Evolutionary conservation across 1,284 basidiomycete genomes (phyloP), one percentile per base, ranked within the genome.

Genomic region (Athelia psychrophila): DNA sequence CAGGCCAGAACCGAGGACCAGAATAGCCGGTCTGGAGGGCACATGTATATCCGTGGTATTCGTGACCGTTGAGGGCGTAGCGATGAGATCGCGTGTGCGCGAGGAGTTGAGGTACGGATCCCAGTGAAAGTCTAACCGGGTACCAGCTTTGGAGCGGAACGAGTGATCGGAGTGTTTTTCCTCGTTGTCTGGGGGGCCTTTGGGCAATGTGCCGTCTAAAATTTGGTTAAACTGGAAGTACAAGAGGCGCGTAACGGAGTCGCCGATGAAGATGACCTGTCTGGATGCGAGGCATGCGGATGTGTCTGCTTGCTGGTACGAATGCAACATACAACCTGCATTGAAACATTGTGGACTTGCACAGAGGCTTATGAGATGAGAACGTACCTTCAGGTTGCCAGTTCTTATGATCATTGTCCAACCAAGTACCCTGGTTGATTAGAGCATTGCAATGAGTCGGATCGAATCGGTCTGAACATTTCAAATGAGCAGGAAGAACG

Each of bases 371-470:
- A 46, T 30, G 27, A 40, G 46, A 30, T 58, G 35, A 51, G 20
- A 20, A 69, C 80, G 58, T 60, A 87, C 91, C 91, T 58, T 92
- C 81, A 4, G 92, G 92, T 65, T 95, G 92, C 92, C 92, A 95
- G 62, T 85, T 86, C 56, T 68, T 76, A 64, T 79, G 78, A 44
- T 64, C 68, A 32, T 71, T 67, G 66, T 93, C 91, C 51, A 93
- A 67, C 92, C 92, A 95, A 60, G 79, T 79, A n/a, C 93, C 92
- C 36, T 73, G 74, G 42, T 77, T 84, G 48, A 93, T 66, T 25
- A 94, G 67, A 1, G 88, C 78, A 54, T 79, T 73, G 64, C 92
- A 95, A 62, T 83, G 87, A 50, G 81, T 74, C 24, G 85, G 80
- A 67, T 94, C 92, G 3, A 76, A 68, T 62, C 77, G 79, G 68